Conservation (phyloP, 139 green algal species). For the Pedinophyceae sp. region DNA sequence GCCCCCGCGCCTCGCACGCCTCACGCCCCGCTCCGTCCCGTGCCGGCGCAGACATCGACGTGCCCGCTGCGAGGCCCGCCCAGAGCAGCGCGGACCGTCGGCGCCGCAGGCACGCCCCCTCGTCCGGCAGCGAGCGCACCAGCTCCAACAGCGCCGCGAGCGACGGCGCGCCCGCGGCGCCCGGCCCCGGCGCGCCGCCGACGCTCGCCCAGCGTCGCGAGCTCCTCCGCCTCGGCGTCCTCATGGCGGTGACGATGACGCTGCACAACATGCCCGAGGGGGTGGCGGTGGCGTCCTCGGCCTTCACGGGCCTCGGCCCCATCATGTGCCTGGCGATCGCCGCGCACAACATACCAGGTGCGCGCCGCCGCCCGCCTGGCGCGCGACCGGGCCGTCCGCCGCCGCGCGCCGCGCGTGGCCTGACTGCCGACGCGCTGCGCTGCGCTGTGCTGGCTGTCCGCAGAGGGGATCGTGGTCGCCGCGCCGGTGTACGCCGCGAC, state of each 20-base stretch:
- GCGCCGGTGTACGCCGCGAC: slow-evolving; percentile 78
- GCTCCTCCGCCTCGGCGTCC: slow-evolving; percentile 32
- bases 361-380: too few species aligned
- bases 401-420: too few species aligned
- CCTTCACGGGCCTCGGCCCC: slow-evolving; percentile 53
- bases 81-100: not conserved
- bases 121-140: not conserved
- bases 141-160: not conserved
- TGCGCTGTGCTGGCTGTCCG: not conserved
- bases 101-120: not conserved
- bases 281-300: slow-evolving; percentile 38
- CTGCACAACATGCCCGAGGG: slow-evolving; percentile 78
- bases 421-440: too few species aligned
- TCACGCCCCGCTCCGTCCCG: not conserved
- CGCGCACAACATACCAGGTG: slow-evolving; percentile 75
- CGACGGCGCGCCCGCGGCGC: not conserved
- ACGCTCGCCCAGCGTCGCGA: slow-evolving; percentile 8
- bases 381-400: too few species aligned
- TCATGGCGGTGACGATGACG: slow-evolving; percentile 77
- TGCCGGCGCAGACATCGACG: not conserved
- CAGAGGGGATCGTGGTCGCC: slow-evolving; percentile 66
- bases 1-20: slow-evolving; percentile 6
- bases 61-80: not conserved
- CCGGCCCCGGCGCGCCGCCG: not conserved
- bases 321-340: slow-evolving; percentile 68